Conservation (phyloP, 306 rosid genomes). For the Quercus rubra region DNA sequence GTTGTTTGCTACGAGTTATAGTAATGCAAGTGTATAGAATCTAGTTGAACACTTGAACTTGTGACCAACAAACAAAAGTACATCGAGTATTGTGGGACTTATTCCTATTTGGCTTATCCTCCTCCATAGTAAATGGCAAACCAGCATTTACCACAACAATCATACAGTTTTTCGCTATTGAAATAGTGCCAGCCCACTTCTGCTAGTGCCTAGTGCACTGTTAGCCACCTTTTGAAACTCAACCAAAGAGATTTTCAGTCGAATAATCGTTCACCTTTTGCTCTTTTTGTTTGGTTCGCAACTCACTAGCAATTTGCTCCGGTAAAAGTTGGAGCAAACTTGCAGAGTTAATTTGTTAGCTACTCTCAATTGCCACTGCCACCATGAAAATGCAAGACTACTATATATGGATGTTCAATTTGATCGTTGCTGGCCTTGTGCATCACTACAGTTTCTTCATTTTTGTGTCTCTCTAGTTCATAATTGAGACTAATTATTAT, state of each 20-base stretch:
- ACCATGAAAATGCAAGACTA: too few relatives aligned
- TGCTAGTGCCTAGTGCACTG: neutral
- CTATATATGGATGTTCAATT: too few relatives aligned
- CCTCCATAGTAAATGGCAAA: neutral
- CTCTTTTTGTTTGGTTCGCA: too few relatives aligned
- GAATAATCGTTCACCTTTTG: neutral
- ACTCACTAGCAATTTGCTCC: neutral
- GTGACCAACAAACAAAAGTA: slow-evolving; percentile 11
- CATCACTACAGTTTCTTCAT: too few relatives aligned
- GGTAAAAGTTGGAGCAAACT: neutral
- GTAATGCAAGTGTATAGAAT: slow-evolving; percentile 11
- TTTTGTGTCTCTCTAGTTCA: too few relatives aligned
- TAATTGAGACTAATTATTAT: too few relatives aligned
- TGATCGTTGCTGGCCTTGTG: too few relatives aligned
- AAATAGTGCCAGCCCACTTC: neutral
- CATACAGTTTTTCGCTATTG: neutral
- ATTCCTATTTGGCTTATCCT: slow-evolving; percentile 1
- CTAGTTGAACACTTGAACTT: slow-evolving; percentile 3
- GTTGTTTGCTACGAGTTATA: neutral
- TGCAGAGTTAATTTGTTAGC: neutral
- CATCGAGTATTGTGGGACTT: neutral
- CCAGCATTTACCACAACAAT: neutral
- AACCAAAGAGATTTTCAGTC: neutral
- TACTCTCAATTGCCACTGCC: neutral
- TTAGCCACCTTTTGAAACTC: neutral